A percentile compares a stretch with the other conserved stretches of the same genome.
These are phyloP conservation scores for Kwoniella mangroviensis DNA, from an alignment of 768 basidiomycete species.

Conservation along the genomic window DNA sequence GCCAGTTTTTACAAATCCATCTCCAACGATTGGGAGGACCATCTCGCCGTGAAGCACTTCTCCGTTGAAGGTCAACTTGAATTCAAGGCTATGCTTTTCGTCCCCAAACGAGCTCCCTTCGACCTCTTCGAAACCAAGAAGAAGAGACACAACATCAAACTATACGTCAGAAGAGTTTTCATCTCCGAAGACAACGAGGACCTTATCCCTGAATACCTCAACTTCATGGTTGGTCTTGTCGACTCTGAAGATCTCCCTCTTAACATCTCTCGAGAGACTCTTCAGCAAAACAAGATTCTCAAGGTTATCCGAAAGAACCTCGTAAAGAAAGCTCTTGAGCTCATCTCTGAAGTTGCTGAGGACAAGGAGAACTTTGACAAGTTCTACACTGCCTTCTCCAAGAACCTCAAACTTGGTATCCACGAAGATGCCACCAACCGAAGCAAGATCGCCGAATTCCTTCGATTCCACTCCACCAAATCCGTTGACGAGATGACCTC, in stretches of 20 bases:
- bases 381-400: conserved; percentile 96
- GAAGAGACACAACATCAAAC: conserved; percentile 99
- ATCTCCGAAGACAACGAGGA: conserved; percentile 99
- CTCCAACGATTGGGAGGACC: conserved; percentile 99
- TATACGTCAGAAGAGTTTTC: conserved; percentile 99
- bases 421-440: conserved; percentile 99
- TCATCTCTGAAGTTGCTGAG: conserved; percentile 94
- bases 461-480: conserved; percentile 98
- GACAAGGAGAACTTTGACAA: conserved; percentile 85
- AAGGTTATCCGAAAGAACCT: conserved; percentile 91
- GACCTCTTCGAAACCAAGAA: conserved; percentile 99
- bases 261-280: conserved; percentile 99
- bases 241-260: conserved; percentile 99
- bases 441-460: conserved; percentile 97
- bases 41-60: conserved; percentile 99
- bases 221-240: conserved; percentile 99
- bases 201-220: conserved; percentile 91
- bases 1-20: conserved; percentile 98
- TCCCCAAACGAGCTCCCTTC: conserved; percentile 98
- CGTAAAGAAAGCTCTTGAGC: conserved; percentile 95
- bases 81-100: conserved; percentile 98
- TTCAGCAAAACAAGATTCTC: conserved; percentile 99
- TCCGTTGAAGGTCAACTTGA: conserved; percentile 99
- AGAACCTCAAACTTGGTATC: conserved; percentile 99
- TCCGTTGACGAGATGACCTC: conserved; percentile 85